Conservation (phyloP, 2,329 filamentous ascomycete genomes). For the Didymella lethalis region DNA sequence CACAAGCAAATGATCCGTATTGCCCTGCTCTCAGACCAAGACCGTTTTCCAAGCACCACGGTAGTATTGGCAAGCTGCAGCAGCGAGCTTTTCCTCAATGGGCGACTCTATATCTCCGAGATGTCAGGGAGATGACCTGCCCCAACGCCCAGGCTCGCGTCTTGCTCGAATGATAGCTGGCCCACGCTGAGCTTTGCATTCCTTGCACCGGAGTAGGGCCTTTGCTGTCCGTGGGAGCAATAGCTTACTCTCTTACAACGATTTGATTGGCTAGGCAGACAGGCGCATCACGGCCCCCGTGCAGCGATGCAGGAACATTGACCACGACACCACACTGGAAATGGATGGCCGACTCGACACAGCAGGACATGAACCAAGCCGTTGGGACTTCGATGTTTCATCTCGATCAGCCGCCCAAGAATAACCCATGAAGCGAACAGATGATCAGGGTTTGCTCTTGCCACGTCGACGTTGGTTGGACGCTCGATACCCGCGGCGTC, state of each 20-base stretch:
- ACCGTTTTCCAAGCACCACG: constrained; percentile 53
- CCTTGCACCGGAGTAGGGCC: constrained; percentile 49
- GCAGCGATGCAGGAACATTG: constrained; percentile 55
- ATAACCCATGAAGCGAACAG: constrained; percentile 50
- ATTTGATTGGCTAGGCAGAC: constrained; percentile 42
- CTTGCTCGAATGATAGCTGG: constrained; percentile 46
- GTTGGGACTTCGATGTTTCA: constrained; percentile 51
- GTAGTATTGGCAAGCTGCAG: constrained; percentile 59
- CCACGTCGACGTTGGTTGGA: constrained; percentile 36
- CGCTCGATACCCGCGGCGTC: constrained; percentile 35
- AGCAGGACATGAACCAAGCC: constrained; percentile 42
- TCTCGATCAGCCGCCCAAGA: constrained; percentile 48
- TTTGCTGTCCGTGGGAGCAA: constrained; percentile 32
- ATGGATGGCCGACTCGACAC: constrained; percentile 48
- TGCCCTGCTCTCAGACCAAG: constrained; percentile 56
- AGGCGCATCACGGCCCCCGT: constrained; percentile 47
- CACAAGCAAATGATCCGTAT: constrained; percentile 54
- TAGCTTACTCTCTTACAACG: constrained; percentile 29
- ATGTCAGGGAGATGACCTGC: constrained; percentile 51
- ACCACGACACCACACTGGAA: constrained; percentile 49
- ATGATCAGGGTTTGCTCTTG: constrained; percentile 47
- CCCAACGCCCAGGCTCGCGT: constrained; percentile 48
- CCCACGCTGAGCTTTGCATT: constrained; percentile 49
- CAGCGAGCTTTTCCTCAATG: constrained; percentile 54
- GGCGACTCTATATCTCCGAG: constrained; percentile 53